A percentile compares a stretch with the other conserved stretches of the same genome.
Conservation (phyloP, 495 filamentous ascomycete genomes). For the Penicillium longicatenatum region DNA sequence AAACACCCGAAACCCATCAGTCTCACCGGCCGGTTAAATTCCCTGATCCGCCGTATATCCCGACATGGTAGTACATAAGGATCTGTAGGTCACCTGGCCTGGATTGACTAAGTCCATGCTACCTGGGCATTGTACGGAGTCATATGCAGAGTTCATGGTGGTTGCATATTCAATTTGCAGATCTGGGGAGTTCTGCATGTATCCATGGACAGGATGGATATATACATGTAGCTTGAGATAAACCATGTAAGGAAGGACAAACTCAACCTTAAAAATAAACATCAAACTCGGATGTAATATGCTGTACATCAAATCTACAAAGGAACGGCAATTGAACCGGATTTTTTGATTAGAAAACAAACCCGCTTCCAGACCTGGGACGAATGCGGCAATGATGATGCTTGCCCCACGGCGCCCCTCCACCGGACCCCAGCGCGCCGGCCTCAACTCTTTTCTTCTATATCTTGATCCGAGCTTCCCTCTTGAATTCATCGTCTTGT, state of each 20-base stretch:
- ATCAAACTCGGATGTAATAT: neutral
- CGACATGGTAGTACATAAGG: neutral
- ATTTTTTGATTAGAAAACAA: conserved; percentile 7
- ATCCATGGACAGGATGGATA: neutral
- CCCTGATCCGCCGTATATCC: neutral
- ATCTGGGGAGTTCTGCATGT: neutral
- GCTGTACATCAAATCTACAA: neutral
- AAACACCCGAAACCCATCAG: neutral
- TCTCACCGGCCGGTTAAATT: conserved; percentile 1
- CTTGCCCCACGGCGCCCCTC: conserved; percentile 37
- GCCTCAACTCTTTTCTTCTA: conserved; percentile 31
- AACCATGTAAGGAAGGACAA: neutral
- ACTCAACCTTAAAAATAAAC: neutral
- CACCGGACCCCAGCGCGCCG: conserved; percentile 47
- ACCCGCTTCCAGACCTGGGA: conserved; percentile 14
- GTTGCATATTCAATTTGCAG: neutral
- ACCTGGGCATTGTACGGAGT: too few relatives aligned
- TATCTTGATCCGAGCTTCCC: conserved; percentile 15
- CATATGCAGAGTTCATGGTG: neutral
- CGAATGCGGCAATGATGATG: conserved; percentile 37
- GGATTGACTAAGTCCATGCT: neutral
- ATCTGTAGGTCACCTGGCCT: neutral
- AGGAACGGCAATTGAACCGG: conserved; percentile 1
- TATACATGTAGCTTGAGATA: neutral
- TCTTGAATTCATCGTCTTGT: conserved; percentile 7